Conservation (phyloP, 2,329 filamentous ascomycete genomes). For the Colletotrichum endophyticum region DNA sequence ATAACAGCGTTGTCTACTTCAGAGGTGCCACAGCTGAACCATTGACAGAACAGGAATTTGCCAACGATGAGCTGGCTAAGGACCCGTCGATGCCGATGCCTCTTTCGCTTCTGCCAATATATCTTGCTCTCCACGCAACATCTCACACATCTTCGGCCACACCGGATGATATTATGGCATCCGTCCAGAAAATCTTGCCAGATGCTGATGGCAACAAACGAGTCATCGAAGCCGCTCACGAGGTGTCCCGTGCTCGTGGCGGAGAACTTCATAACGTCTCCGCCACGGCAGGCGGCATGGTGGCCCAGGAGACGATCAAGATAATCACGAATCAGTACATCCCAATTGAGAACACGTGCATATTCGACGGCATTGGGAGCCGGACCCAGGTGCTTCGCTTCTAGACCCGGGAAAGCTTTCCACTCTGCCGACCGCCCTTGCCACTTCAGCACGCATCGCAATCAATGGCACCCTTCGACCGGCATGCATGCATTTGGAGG, state of each 20-base stretch:
- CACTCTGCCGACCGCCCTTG: constrained; percentile 3
- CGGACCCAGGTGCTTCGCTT: constrained; percentile 64
- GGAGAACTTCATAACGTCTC: constrained; percentile 94
- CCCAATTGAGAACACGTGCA: constrained; percentile 72
- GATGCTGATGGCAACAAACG: constrained; percentile 54
- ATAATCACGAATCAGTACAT: constrained; percentile 77
- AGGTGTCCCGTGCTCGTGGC: constrained; percentile 77
- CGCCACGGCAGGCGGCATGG: constrained; percentile 85
- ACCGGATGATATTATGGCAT: constrained; percentile 58
- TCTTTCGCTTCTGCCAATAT: constrained; percentile 70
- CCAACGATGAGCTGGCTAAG: constrained; percentile 57
- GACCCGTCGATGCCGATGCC: constrained; percentile 46
- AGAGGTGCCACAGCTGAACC: not conserved
- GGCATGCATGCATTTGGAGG: not conserved
- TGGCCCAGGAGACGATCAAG: constrained; percentile 97
- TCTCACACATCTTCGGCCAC: constrained; percentile 49
- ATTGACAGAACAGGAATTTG: constrained; percentile 55
- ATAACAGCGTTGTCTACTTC: not conserved
- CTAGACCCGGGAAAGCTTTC: constrained; percentile 33
- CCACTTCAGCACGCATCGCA: constrained; percentile 7
- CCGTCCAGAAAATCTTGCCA: constrained; percentile 47
- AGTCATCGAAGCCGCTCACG: constrained; percentile 61
- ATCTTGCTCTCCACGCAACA: constrained; percentile 67
- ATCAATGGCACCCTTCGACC: not conserved
- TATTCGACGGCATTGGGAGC: constrained; percentile 72